Evolutionary conservation across 495 filamentous ascomycete genomes (phyloP).

Genomic region (Melanomma pulvis-pyrius): DNA sequence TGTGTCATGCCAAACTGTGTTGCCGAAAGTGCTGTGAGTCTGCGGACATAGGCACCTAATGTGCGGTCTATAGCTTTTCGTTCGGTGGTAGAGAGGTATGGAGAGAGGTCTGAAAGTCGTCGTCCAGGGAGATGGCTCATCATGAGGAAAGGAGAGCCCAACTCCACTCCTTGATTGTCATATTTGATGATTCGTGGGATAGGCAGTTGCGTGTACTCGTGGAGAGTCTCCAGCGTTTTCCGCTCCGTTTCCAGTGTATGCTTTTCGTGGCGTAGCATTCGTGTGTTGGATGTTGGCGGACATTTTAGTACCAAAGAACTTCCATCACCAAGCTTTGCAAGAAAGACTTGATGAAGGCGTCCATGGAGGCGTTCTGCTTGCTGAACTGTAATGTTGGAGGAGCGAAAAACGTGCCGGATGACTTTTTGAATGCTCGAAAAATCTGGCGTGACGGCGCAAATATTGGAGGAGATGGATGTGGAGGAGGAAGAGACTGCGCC

Average conservation of each 20-base stretch:
- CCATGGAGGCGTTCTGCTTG: slow-evolving; percentile 51
- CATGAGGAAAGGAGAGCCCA: slow-evolving; percentile 55
- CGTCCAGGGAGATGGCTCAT: slow-evolving; percentile 54
- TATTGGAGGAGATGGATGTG: slow-evolving; percentile 30
- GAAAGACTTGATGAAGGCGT: slow-evolving; percentile 58
- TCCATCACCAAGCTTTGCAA: slow-evolving; percentile 58
- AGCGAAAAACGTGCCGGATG: slow-evolving; percentile 48
- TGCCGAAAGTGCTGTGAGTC: slow-evolving; percentile 36
- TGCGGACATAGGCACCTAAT: slow-evolving; percentile 46
- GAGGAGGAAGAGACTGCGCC: slow-evolving; percentile 21
- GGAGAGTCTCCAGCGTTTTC: slow-evolving; percentile 53
- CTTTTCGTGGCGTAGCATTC: slow-evolving; percentile 62
- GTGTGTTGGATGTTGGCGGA: slow-evolving; percentile 54
- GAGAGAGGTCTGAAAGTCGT: slow-evolving; percentile 49
- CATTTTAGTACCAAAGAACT: slow-evolving; percentile 57
- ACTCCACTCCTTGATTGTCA: slow-evolving; percentile 46
- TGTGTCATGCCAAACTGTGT: slow-evolving; percentile 54
- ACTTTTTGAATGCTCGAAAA: slow-evolving; percentile 48
- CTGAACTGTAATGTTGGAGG: slow-evolving; percentile 49
- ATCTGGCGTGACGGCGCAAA: slow-evolving; percentile 33
- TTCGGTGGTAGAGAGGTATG: slow-evolving; percentile 46
- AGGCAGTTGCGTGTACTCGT: slow-evolving; percentile 50
- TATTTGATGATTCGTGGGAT: slow-evolving; percentile 58
- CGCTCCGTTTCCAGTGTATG: slow-evolving; percentile 61
- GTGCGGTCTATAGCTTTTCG: slow-evolving; percentile 51